Conservation (phyloP, 495 filamentous ascomycete genomes). For the Tetracladium marchalianum region DNA sequence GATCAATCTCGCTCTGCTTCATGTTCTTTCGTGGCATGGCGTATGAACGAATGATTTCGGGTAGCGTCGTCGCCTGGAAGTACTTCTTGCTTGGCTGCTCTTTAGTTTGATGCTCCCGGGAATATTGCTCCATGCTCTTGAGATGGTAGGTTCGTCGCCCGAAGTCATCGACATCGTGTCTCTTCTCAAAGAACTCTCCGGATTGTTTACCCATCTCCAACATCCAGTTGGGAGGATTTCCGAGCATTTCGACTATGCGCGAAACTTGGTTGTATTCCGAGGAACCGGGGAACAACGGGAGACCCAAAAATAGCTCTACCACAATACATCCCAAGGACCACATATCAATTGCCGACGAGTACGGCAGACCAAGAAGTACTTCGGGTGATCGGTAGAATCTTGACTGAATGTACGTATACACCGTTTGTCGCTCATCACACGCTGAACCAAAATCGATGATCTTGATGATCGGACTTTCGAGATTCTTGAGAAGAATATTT, state of each 20-base stretch:
- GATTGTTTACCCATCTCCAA: conserved; percentile 98
- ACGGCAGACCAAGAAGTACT: conserved; percentile 86
- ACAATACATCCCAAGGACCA: conserved; percentile 99
- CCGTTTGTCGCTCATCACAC: conserved; percentile 95
- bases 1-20: conserved; percentile 92
- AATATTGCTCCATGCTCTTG: conserved; percentile 97
- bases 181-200: conserved; percentile 95
- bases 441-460: conserved; percentile 99
- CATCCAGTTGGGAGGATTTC: conserved; percentile 97
- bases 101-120: conserved; percentile 86
- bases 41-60: conserved; percentile 95
- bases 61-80: conserved; percentile 84
- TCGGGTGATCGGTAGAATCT: conserved; percentile 97
- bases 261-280: conserved; percentile 99
- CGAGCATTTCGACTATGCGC: conserved; percentile 96
- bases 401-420: conserved; percentile 99
- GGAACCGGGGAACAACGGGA: conserved; percentile 93
- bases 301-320: conserved; percentile 90
- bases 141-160: conserved; percentile 82
- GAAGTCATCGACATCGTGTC: conserved; percentile 64
- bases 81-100: conserved; percentile 99
- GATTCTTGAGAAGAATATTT: conserved; percentile 95
- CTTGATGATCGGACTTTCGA: conserved; percentile 99
- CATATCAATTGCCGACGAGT: conserved; percentile 99
- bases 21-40: conserved; percentile 98